Base-by-base conservation (phyloP, 2,329 filamentous ascomycete species). In the Penicillium sclerotigenum region DNA sequence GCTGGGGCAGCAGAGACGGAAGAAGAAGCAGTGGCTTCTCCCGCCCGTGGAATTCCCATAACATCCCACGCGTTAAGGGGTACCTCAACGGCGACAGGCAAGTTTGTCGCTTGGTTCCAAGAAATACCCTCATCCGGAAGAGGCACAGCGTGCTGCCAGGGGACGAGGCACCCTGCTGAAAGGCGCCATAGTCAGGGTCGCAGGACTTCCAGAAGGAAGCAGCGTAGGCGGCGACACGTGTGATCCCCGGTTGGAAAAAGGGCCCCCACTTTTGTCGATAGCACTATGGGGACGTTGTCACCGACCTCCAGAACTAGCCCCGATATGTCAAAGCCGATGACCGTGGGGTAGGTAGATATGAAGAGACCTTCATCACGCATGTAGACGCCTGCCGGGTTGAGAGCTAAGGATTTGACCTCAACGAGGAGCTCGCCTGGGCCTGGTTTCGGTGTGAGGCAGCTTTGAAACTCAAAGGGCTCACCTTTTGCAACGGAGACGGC, bases 361-460 rank as follows among this genome's bases (percentile, higher is more conserved):
- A 75, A 71, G 53, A 80, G 69, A 16, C 78, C 80, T 6, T 66
- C 59, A 24, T 73, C 68, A n/a, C 77, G 78, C 68, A 78, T 75
- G 43, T 68, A 43, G 48, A 20, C 54, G 55, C 82, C 80, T 48
- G 78, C 71, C 2, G 79, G 79, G 57, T 82, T 82, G 36, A 82
- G 65, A 14, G 79, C 79, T 5, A 81, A 65, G 3, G 79, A 77
- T 48, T 78, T 77, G 60, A 81, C 75, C 1, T 66, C 73, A 52
- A 82, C 68, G 24, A 81, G 78, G 49, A 82, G 68, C 41, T 82
- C 79, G 29, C 62, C 64, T 18, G 76, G 75, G 0, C 78, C 77
- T 40, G 79, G 77, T 8, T 74, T 75, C 4, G 77, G 79, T 0
- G 79, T 81, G 0, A 67, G 58, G 4, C 77, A 76, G 13, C 66